Base-by-base conservation (phyloP, 768 basidiomycete genomes). In the Mycena floridula region DNA sequence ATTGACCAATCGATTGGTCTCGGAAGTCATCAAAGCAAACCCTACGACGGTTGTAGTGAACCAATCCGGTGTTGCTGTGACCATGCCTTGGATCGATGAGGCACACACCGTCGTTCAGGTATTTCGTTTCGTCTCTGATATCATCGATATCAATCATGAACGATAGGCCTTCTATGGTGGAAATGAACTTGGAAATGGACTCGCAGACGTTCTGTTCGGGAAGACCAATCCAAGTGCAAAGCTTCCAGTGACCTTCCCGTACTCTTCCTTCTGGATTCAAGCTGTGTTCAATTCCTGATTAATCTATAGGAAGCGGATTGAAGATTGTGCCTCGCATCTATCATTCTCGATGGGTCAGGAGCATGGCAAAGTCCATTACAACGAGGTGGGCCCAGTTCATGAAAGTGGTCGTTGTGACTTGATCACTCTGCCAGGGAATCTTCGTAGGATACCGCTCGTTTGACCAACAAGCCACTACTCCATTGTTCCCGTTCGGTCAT, bases 181-280 rank as follows among this genome's bases (percentile, higher is more conserved):
- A 1, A 76, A 79, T 50, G 77, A 76, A 51, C 60, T 72, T 16
- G 79, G 79, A 9, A 72, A 74, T 46, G 78, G 74, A 15, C 57
- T 82, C 7, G 77, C 77, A 0, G 78, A 81, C 54, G 69, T 81
- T 2, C 50, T 82, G 4, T 82, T 77, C 54, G 81, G 81, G 5
- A 75, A 74, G 53, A 69, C 76, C 5, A 79, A 77, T 50, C 81
- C 81, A 0, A 72, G 69, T 7, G 79, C 72, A 13, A 79, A 79
- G 57, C 65, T 81, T 7, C 66, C 79, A 20, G 59, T 78, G 36
- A 76, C 73, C 15, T 77, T 77, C 59, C 76, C 74, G 73, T 73
- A 43, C 50, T 68, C 57, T 12, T 41, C 35, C 30, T 26, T 15
- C 43, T 8, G 37, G 25, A 21, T 11, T n/a, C 16, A 25, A 35